Evolutionary conservation across 2,329 filamentous ascomycete genomes (phyloP).

Genomic region (Sarocladium brachiariae): DNA sequence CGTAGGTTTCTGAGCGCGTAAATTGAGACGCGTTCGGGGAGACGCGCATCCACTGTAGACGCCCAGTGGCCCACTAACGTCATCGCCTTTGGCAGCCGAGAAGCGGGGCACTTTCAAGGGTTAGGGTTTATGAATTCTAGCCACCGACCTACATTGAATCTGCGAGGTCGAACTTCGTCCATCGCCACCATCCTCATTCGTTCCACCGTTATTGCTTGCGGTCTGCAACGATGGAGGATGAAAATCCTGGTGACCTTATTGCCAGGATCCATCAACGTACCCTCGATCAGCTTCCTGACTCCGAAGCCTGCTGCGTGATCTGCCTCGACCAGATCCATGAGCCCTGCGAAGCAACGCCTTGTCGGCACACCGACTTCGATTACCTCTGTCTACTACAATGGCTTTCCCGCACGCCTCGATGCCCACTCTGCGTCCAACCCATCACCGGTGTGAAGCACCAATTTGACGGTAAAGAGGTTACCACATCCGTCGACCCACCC

Average conservation of each 20-base stretch:
- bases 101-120: background rate
- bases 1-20: background rate
- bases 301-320: constrained; percentile 58
- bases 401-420: constrained; percentile 65
- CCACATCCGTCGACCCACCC: background rate
- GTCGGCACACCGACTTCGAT: constrained; percentile 75
- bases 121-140: background rate
- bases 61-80: constrained; percentile 3
- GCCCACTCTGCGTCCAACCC: constrained; percentile 67
- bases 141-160: background rate
- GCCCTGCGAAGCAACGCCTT: constrained; percentile 65
- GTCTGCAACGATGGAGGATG: background rate
- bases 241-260: background rate
- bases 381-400: constrained; percentile 78
- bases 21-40: constrained; percentile 2
- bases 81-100: background rate
- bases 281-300: constrained; percentile 1
- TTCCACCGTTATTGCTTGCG: background rate
- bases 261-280: constrained; percentile 3
- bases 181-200: background rate
- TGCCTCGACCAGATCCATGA: constrained; percentile 74
- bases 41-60: constrained; percentile 4
- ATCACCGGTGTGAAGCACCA: constrained; percentile 55
- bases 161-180: background rate
- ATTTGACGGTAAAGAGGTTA: background rate